Conservation (phyloP, 352 stramenopile genomes). For the Peronospora belbahrii region DNA sequence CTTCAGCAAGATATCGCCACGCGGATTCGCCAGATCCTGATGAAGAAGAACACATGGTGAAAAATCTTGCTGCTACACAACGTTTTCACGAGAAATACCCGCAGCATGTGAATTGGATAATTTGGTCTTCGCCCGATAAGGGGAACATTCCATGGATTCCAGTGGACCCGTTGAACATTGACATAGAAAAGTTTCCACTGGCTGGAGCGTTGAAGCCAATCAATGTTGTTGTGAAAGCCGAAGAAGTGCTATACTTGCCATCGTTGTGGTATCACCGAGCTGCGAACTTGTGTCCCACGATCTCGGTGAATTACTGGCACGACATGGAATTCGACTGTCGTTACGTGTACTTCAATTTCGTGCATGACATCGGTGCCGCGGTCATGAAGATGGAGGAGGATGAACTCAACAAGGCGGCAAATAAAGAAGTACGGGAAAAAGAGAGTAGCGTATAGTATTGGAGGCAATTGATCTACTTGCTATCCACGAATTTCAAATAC, state of each 20-base stretch:
- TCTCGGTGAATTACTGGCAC: conserved; percentile 87
- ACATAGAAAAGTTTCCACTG: conserved; percentile 45
- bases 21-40: conserved; percentile 3
- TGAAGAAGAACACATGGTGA: conserved; percentile 10
- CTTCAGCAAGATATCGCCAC: conserved; percentile 56
- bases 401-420: too few relatives aligned
- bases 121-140: conserved; percentile 40
- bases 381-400: conserved; percentile 12
- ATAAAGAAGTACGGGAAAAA: conserved; percentile 1
- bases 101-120: conserved; percentile 34
- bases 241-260: conserved; percentile 69
- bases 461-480: background rate
- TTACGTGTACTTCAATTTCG: conserved; percentile 85
- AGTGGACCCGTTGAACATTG: conserved; percentile 64
- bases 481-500: too few relatives aligned
- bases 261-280: conserved; percentile 83
- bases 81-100: conserved; percentile 52
- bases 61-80: conserved; percentile 26
- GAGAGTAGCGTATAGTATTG: background rate
- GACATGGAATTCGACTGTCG: conserved; percentile 86
- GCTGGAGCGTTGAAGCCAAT: conserved; percentile 44
- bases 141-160: conserved; percentile 73
- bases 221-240: conserved; percentile 57
- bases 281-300: conserved; percentile 61
- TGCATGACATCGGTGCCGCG: conserved; percentile 39